Base-by-base conservation (phyloP, 805 yeast genomes). In the Priceomyces melissophilus region DNA sequence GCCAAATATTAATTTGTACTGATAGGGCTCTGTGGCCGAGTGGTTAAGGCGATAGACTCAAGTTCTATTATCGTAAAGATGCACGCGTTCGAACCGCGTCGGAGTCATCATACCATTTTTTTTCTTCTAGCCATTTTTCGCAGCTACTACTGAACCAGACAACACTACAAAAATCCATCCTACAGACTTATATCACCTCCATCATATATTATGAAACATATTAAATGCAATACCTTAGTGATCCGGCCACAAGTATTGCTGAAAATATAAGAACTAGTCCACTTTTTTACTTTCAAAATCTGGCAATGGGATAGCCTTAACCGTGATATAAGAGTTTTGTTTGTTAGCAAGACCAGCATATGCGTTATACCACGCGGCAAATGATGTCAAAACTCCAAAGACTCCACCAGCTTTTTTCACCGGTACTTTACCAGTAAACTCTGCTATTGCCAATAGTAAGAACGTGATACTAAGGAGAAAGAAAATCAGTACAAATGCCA, bases 291-390 rank as follows among this genome's bases (percentile, higher is more conserved):
- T 38, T 30, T 43, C 40, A 12, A 48, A 46, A 35, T 47, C 65
- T 32, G 83, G 83, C 75, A 81, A 77, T 39, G 68, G 77, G 23
- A 75, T 52, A 14, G 78, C 77, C 50, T 67, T 65, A 33, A 71
- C 67, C 20, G 73, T 65, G 34, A 83, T 35, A 56, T 81, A 83
- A 3, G 87, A 67, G 60, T 84, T 85, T 54, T 79, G 82, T 29
- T 64, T 66, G 44, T 75, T 84, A 25, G 87, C 70, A 31, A 69
- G 46, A 65, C 75, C 75, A 12, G 74, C 73, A 40, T 65, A 69
- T 11, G 75, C 75, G 49, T 67, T 67, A 40, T 69, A 69, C 75
- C 75, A 69, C 15, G 75, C 72, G 25, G 55, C 41, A 43, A 69
- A 66, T 4, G 74, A 69, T 34, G 75, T 65, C 27, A 69, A 47